These are phyloP conservation scores for Saccharomycopsis synnaedendra DNA, from an alignment of 805 yeast species.

Conservation along the genomic window DNA sequence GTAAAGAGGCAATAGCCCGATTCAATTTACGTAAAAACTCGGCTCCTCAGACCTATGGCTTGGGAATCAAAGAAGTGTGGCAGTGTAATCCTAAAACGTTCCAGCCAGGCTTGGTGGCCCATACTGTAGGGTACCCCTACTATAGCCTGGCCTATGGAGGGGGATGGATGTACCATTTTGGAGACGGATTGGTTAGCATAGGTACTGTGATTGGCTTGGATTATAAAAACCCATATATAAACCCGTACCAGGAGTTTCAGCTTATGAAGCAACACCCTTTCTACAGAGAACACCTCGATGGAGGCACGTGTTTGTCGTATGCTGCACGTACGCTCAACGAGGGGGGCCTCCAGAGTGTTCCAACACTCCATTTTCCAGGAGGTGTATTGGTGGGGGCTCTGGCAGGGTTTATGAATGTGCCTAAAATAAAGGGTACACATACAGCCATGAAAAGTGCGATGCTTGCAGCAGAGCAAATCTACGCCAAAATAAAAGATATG, in stretches of 20 bases:
- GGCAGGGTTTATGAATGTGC: constrained; percentile 96
- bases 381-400: constrained; percentile 91
- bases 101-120: constrained; percentile 70
- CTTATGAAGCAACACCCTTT: constrained; percentile 86
- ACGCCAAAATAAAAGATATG: constrained; percentile 36
- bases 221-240: constrained; percentile 86
- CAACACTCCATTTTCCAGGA: constrained; percentile 87
- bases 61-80: constrained; percentile 97
- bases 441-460: constrained; percentile 95
- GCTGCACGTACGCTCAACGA: constrained; percentile 96
- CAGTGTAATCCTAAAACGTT: constrained; percentile 78
- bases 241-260: constrained; percentile 95
- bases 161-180: constrained; percentile 95
- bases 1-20: constrained; percentile 63
- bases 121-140: constrained; percentile 84
- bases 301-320: constrained; percentile 88
- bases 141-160: constrained; percentile 77
- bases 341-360: constrained; percentile 93
- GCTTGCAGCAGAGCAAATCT: constrained; percentile 84
- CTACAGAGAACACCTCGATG: constrained; percentile 60
- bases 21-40: constrained; percentile 55
- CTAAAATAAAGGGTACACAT: constrained; percentile 95
- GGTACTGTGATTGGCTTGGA: constrained; percentile 95
- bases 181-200: constrained; percentile 81
- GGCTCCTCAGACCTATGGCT: constrained; percentile 82